Conservation (phyloP, 2,329 filamentous ascomycete species). For the Fusarium nisikadoi region DNA sequence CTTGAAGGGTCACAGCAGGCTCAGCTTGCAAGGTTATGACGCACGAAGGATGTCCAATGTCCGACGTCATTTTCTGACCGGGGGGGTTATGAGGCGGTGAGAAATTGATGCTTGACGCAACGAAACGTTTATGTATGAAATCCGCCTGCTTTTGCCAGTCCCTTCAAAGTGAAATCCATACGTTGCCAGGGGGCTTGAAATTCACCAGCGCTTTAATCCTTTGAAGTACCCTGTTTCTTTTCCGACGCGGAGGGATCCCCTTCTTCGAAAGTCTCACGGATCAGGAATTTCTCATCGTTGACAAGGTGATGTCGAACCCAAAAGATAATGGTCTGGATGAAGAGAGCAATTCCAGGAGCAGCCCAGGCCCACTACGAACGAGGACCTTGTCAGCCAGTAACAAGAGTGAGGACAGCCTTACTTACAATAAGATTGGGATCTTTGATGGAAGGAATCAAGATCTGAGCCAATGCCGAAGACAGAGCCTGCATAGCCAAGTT, state of each 20-base stretch:
- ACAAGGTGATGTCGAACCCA: not conserved
- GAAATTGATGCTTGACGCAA: too few species aligned
- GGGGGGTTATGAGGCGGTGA: too few species aligned
- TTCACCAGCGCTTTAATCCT: not conserved
- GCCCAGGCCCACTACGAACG: not conserved
- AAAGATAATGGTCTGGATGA: not conserved
- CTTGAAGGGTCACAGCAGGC: not conserved
- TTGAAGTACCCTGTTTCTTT: not conserved
- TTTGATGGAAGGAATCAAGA: slow-evolving; percentile 53
- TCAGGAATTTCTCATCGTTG: not conserved
- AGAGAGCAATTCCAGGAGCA: not conserved
- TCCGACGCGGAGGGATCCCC: accelerated
- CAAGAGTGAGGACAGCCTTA: accelerated
- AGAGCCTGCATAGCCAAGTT: slow-evolving; percentile 60
- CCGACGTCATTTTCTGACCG: not conserved
- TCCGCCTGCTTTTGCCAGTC: too few species aligned
- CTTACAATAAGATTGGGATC: not conserved
- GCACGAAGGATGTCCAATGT: not conserved
- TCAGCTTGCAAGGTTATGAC: not conserved
- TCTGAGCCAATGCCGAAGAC: slow-evolving; percentile 57
- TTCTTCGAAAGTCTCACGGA: not conserved
- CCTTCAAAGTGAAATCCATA: too few species aligned
- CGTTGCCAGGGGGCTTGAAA: too few species aligned
- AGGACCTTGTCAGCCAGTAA: not conserved
- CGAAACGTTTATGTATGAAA: too few species aligned